Evolutionary conservation across 228 moss, liverwort and hornwort species (phyloP).

Genomic region (Sphagnum fallax): DNA sequence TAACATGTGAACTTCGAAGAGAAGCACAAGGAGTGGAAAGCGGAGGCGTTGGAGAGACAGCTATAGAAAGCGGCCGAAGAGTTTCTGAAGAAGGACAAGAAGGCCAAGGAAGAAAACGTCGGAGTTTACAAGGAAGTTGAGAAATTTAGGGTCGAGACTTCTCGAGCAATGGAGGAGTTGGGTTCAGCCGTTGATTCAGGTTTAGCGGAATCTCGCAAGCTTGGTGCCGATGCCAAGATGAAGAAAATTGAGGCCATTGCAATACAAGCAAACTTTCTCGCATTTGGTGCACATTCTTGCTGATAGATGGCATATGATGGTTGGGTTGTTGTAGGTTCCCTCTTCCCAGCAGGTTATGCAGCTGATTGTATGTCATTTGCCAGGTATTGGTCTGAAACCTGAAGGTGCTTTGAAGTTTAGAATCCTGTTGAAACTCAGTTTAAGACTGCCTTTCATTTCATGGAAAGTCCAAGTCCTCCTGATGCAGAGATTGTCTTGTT

Average conservation of each 20-base stretch:
- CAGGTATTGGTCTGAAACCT: not conserved
- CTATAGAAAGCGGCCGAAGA: conserved; percentile 83
- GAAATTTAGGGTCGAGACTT: conserved; percentile 58
- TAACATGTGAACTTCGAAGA: conserved; percentile 87
- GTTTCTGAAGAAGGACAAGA: conserved; percentile 69
- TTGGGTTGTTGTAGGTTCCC: too few relatives aligned
- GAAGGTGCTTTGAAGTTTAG: too few relatives aligned
- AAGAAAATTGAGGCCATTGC: conserved; percentile 81
- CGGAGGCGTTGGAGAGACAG: conserved; percentile 75
- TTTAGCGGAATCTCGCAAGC: conserved; percentile 57
- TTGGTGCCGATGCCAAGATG: conserved; percentile 48
- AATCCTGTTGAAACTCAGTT: too few relatives aligned
- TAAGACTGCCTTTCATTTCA: too few relatives aligned
- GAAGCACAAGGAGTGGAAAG: conserved; percentile 88
- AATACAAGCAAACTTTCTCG: conserved; percentile 42
- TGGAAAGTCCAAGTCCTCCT: too few relatives aligned
- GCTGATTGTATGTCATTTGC: too few relatives aligned
- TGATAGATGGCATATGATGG: too few relatives aligned
- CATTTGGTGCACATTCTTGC: conserved; percentile 22
- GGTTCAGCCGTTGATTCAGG: conserved; percentile 75
- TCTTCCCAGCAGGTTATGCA: too few relatives aligned
- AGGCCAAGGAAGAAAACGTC: conserved; percentile 69
- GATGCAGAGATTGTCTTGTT: not conserved
- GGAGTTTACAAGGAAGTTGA: conserved; percentile 66
- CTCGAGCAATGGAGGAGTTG: conserved; percentile 55